These are phyloP conservation scores for Solanum peruvianum DNA, from an alignment of 257 asterid genomes.

Conservation along the genomic window DNA sequence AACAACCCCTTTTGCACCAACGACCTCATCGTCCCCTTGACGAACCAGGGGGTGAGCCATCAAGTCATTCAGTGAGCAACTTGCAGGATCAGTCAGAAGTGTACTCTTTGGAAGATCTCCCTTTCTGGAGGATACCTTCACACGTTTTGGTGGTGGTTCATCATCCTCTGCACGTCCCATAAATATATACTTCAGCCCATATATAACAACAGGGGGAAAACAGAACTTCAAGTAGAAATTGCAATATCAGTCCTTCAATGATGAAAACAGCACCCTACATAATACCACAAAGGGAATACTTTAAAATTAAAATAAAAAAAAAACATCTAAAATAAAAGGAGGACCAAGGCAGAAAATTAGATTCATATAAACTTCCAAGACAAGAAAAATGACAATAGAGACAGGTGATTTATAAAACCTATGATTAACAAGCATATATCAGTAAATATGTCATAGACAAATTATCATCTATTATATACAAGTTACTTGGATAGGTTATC, in stretches of 20 bases:
- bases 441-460: background rate
- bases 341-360: background rate
- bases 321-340: background rate
- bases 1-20: constrained; percentile 60
- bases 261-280: background rate
- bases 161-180: constrained; percentile 87
- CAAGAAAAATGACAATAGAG: background rate
- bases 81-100: constrained; percentile 34
- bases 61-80: constrained; percentile 35
- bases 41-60: constrained; percentile 58
- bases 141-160: constrained; percentile 79
- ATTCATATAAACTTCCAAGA: background rate
- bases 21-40: constrained; percentile 53
- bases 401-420: background rate
- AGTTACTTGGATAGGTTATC: background rate
- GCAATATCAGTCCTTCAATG: background rate
- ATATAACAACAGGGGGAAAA: constrained; percentile 9
- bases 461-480: background rate
- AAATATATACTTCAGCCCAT: constrained; percentile 78
- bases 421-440: background rate
- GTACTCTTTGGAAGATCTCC: constrained; percentile 41
- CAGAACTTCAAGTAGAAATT: background rate
- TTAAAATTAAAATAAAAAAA: background rate
- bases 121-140: constrained; percentile 44
- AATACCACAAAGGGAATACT: background rate